Evolutionary conservation across 1,284 basidiomycete species (phyloP), one percentile per base, ranked within the genome.

Genomic region (Marasmius sp.): DNA sequence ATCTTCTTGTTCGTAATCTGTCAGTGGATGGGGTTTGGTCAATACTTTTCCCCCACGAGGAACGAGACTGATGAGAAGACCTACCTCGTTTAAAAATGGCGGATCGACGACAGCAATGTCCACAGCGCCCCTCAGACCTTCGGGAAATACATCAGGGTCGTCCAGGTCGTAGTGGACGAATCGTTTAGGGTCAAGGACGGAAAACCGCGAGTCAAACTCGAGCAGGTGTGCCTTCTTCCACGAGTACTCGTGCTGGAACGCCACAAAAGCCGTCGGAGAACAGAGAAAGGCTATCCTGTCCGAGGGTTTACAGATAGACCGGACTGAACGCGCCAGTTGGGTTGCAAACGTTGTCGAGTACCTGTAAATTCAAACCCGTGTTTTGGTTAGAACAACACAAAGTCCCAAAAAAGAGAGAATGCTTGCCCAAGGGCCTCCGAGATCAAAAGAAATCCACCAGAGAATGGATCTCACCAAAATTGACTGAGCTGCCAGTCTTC

Each of bases 401-500:
- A 33, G 27, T 27, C 33, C 38, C 2, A 38, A 43, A 45, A 18
- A 37, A 50, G 41, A 22, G 39, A 45, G 27, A 12, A 58, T 18
- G 34, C 39, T 62, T 50, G 53, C 59, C 59, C 53, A 34, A 50
- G 43, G 48, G 48, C 43, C 39, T 49, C 20, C 41, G 12, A 27
- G 8, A 39, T 45, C 37, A 14, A 38, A 38, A 18, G 45, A 11
- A 34, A 43, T 50, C 51, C 33, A 50, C 11, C 11, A 27, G 11
- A 36, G 53, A 49, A n/a, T 38, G 16, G 39, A 41, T 73, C 79
- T 74, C 68, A 80, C 79, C 79, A 80, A 61, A 80, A 81, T 68
- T 81, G 79, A 65, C 78, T 80, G 43, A 80, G 72, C 66, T 81
- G 79, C 79, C 79, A 81, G 68, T 81, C 78, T 70, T 80, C 79